Evolutionary conservation across 2,329 filamentous ascomycete genomes (phyloP).

Genomic region (Microdochium bolleyi): DNA sequence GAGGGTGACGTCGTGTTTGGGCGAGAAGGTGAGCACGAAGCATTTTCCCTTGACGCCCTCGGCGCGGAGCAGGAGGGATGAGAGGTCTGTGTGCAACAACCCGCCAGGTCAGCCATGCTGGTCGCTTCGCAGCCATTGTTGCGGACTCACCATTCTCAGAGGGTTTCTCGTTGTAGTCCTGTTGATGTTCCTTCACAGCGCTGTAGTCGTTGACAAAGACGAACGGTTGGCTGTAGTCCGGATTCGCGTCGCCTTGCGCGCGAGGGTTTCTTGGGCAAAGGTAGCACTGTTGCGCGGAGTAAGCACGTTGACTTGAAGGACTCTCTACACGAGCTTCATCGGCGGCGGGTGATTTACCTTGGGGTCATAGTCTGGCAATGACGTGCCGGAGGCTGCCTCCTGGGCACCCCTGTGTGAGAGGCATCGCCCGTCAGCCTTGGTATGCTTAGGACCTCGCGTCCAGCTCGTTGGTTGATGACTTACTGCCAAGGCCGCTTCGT

Average conservation of each 20-base stretch:
- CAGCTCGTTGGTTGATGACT: constrained; percentile 29
- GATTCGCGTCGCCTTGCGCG: constrained; percentile 80
- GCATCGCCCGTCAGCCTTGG: not conserved
- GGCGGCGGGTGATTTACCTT: constrained; percentile 32
- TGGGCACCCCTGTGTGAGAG: constrained; percentile 58
- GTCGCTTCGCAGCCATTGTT: no score
- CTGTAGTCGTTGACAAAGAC: constrained; percentile 97
- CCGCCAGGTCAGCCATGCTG: not conserved
- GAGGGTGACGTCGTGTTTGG: constrained; percentile 82
- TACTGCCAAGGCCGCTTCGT: constrained; percentile 98
- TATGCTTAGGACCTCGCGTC: not conserved
- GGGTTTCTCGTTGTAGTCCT: constrained; percentile 53
- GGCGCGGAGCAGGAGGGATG: constrained; percentile 70
- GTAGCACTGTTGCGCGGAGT: constrained; percentile 74
- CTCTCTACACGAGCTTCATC: no score
- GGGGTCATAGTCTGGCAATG: constrained; percentile 74
- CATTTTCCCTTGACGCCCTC: constrained; percentile 89
- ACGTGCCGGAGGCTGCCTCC: constrained; percentile 60
- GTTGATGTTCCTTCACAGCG: constrained; percentile 89
- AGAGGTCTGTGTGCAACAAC: constrained; percentile 46
- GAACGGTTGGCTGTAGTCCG: constrained; percentile 79
- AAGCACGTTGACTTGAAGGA: no score
- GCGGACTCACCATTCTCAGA: constrained; percentile 24
- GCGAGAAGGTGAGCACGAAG: constrained; percentile 93
- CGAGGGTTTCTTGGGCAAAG: constrained; percentile 87